Percentiles rank a stretch among this genome's conserved stretches.
These are phyloP conservation scores for Marasmius tenuissimus DNA, from an alignment of 1,284 basidiomycete species.

Conservation along the genomic window DNA sequence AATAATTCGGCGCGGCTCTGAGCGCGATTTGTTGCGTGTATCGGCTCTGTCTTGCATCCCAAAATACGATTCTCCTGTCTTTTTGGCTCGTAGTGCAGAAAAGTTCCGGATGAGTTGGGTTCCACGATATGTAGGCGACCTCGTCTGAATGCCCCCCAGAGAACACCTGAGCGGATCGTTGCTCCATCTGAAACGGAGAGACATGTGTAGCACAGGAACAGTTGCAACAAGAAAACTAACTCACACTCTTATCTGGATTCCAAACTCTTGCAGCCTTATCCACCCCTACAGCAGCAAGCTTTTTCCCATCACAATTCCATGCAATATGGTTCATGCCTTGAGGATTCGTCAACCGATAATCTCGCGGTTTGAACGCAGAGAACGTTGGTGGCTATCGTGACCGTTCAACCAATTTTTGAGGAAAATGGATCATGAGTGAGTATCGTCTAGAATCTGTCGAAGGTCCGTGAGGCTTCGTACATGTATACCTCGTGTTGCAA, in stretches of 20 bases:
- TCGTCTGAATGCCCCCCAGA: conserved; percentile 72
- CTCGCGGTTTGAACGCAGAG: conserved; percentile 74
- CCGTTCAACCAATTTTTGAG: background rate
- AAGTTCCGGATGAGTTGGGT: conserved; percentile 76
- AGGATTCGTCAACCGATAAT: conserved; percentile 62
- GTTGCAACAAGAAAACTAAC: conserved; percentile 21
- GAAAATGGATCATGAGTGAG: conserved; percentile 7
- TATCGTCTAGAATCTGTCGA: conserved; percentile 10
- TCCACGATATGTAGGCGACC: conserved; percentile 77
- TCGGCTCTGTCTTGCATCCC: conserved; percentile 80
- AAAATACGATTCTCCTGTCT: conserved; percentile 72
- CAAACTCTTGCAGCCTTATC: conserved; percentile 77
- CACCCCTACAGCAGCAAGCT: conserved; percentile 73
- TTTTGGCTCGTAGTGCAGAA: conserved; percentile 77
- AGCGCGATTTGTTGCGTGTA: conserved; percentile 56
- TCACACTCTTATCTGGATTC: conserved; percentile 72
- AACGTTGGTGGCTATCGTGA: conserved; percentile 64
- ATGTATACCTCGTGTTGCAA: conserved; percentile 66
- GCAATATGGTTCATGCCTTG: conserved; percentile 73
- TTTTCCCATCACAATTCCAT: conserved; percentile 81
- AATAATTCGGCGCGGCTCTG: conserved; percentile 59
- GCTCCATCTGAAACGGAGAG: conserved; percentile 54
- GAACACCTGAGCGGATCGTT: conserved; percentile 59
- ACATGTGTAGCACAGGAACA: background rate
- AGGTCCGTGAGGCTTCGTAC: conserved; percentile 44